phyloP scores from a whole-genome alignment of 768 basidiomycete species.

The Tremella yokohamensis region DNA sequence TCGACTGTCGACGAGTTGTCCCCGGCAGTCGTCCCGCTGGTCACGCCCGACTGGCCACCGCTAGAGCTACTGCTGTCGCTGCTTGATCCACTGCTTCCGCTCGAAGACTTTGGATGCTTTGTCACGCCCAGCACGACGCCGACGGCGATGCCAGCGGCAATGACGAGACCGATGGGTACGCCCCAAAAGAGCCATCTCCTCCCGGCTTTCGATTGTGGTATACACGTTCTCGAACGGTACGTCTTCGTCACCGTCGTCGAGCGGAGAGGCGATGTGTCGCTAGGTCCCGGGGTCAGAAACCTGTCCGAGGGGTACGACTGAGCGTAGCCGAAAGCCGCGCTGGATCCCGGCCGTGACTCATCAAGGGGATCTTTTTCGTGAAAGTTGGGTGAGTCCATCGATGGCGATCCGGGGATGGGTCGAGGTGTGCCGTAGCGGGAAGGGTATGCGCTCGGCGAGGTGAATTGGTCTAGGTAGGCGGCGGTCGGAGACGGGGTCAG shows the following conservation, averaged over 20 bases:
- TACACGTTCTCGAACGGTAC: conserved; percentile 13
- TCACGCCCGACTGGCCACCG: conserved; percentile 7
- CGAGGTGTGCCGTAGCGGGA: no score
- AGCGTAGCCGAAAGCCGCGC: conserved; percentile 19
- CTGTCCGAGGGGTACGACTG: conserved; percentile 20
- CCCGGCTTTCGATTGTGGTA: conserved; percentile 16
- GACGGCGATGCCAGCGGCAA: conserved; percentile 37
- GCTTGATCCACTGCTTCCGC: conserved; percentile 1
- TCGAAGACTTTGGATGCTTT: conserved; percentile 8
- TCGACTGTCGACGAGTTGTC: conserved; percentile 16
- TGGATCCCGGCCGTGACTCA: not conserved
- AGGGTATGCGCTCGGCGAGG: conserved; percentile 13
- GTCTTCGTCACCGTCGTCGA: conserved; percentile 3
- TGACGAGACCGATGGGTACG: conserved; percentile 30
- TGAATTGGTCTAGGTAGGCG: conserved; percentile 41
- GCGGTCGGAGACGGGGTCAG: conserved; percentile 34
- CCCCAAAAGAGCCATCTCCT: conserved; percentile 38
- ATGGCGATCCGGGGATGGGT: conserved; percentile 8
- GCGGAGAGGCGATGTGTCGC: not conserved
- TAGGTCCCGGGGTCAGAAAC: not conserved
- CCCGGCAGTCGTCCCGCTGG: conserved; percentile 6
- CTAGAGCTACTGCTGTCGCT: conserved; percentile 9
- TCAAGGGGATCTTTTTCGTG: conserved; percentile 28
- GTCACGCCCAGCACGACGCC: conserved; percentile 33
- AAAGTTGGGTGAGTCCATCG: conserved; percentile 19